Conservation (phyloP, 1,284 basidiomycete species). For the Apiotrichum siamense region DNA sequence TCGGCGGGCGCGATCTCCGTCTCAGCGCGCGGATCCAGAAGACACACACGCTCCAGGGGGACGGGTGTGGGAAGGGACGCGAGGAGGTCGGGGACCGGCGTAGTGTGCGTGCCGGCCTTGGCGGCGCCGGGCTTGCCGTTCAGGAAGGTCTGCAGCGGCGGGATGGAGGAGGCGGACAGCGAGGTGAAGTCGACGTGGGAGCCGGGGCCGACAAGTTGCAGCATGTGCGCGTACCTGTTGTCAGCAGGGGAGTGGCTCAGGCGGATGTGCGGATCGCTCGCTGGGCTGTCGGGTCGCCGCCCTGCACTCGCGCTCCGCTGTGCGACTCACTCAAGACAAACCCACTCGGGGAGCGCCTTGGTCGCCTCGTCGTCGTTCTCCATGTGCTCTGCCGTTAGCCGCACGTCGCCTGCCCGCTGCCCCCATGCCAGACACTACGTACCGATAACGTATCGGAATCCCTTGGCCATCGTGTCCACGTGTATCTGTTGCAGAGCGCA, state of each 20-base stretch:
- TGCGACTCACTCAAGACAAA: constrained; percentile 67
- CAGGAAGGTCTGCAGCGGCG: constrained; percentile 55
- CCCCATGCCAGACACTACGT: constrained; percentile 1
- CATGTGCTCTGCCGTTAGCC: constrained; percentile 69
- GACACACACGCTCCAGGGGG: constrained; percentile 62
- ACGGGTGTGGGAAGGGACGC: constrained; percentile 48
- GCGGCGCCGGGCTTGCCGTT: constrained; percentile 29
- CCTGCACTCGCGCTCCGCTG: constrained; percentile 15
- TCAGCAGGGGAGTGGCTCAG: constrained; percentile 24
- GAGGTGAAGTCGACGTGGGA: constrained; percentile 74
- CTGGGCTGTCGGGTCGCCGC: too few relatives aligned
- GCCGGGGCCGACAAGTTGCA: constrained; percentile 60
- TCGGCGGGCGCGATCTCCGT: constrained; percentile 65
- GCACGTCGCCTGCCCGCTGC: too few relatives aligned
- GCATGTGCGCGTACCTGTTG: constrained; percentile 61
- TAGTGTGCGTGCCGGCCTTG: constrained; percentile 57
- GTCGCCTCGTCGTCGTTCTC: constrained; percentile 78
- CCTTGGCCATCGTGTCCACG: constrained; percentile 14
- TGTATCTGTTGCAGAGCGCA: background rate
- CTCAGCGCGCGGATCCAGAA: constrained; percentile 80
- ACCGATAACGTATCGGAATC: constrained; percentile 45
- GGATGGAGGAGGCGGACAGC: constrained; percentile 63
- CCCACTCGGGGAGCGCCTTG: constrained; percentile 71
- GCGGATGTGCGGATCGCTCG: too few relatives aligned
- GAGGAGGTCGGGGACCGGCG: constrained; percentile 64